Conservation (phyloP, 352 stramenopile genomes). For the Globisporangium yorkense region DNA sequence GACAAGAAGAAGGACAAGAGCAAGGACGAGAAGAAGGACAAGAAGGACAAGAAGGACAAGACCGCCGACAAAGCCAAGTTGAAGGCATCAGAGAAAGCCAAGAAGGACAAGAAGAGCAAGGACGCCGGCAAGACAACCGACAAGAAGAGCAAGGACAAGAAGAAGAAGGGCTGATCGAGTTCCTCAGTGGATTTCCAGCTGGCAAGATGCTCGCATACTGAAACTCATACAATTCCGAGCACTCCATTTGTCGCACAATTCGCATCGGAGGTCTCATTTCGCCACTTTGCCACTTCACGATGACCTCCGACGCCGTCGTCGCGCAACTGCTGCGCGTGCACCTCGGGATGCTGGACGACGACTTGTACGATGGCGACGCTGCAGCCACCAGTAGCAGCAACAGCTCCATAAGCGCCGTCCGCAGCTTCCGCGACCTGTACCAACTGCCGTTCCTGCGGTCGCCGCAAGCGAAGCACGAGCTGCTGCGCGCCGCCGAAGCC, state of each 20-base stretch:
- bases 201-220: no score
- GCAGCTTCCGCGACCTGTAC: constrained; percentile 54
- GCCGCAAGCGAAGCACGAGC: constrained; percentile 34
- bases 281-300: background rate
- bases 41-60: constrained; percentile 17
- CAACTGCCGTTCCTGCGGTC: constrained; percentile 26
- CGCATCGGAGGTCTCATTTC: no score
- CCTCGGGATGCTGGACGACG: constrained; percentile 50
- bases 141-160: constrained; percentile 20
- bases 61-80: constrained; percentile 21
- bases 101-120: constrained; percentile 14
- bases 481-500: constrained; percentile 43
- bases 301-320: constrained; percentile 34
- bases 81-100: constrained; percentile 17
- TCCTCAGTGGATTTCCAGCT: no score
- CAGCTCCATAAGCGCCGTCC: constrained; percentile 2
- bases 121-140: background rate
- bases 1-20: constrained; percentile 24
- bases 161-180: constrained; percentile 5
- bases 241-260: no score
- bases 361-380: no score
- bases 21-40: constrained; percentile 13
- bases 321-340: constrained; percentile 85
- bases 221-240: no score
- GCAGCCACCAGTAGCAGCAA: background rate